These are phyloP conservation scores for Tolypocladium inflatum DNA, from an alignment of 2,329 filamentous ascomycete genomes.

Conservation along the genomic window DNA sequence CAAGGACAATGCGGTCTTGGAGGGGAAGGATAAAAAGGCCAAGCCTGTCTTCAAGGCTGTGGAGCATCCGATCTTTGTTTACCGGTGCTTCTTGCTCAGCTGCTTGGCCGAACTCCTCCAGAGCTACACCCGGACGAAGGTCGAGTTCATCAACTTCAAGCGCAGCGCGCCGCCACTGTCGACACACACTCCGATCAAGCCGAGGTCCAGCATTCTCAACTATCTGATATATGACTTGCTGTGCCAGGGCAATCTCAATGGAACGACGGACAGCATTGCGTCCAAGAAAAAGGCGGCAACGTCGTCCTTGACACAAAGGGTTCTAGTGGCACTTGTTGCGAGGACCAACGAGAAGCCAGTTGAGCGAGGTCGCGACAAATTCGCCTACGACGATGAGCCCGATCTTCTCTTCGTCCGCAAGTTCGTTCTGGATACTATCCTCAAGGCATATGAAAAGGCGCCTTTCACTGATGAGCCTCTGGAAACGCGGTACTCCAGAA, in stretches of 20 bases:
- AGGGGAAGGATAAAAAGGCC: conserved; percentile 53
- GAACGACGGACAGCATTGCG: conserved; percentile 62
- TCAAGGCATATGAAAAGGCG: conserved; percentile 88
- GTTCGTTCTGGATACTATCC: conserved; percentile 86
- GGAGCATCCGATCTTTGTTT: conserved; percentile 92
- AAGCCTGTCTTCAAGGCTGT: conserved; percentile 82
- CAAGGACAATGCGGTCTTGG: conserved; percentile 18
- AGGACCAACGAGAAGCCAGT: conserved; percentile 73
- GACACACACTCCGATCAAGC: conserved; percentile 83
- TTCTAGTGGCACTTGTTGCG: conserved; percentile 76
- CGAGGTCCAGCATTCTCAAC: conserved; percentile 83
- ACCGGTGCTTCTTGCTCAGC: conserved; percentile 88
- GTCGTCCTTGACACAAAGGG: conserved; percentile 74
- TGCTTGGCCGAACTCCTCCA: conserved; percentile 84
- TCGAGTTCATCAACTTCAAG: conserved; percentile 99
- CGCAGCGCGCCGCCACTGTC: conserved; percentile 78
- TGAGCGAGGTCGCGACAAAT: conserved; percentile 46
- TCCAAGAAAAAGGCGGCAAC: conserved; percentile 82
- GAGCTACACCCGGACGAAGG: conserved; percentile 89
- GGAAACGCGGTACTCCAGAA: conserved; percentile 77
- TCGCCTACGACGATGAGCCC: conserved; percentile 64
- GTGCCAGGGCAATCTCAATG: conserved; percentile 49
- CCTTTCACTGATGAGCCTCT: conserved; percentile 68
- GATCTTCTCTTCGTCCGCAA: conserved; percentile 87
- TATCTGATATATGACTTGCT: conserved; percentile 80